Evolutionary conservation across 345 rosid species (phyloP).

Genomic region (Fremontodendron californicum): DNA sequence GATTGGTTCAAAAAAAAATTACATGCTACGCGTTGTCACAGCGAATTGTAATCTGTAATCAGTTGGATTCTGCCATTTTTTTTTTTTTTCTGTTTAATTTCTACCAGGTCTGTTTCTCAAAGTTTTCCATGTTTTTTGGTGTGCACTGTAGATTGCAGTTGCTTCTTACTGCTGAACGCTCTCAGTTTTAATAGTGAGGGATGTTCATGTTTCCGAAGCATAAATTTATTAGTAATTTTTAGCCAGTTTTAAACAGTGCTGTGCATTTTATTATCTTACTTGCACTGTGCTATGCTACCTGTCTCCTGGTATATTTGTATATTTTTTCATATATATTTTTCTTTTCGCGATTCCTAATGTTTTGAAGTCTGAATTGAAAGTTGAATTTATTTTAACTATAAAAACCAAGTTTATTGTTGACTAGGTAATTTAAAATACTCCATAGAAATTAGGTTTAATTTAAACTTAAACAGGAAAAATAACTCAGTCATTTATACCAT

Average conservation of each 20-base stretch:
- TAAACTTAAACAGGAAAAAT: too few relatives aligned
- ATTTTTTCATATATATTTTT: background rate
- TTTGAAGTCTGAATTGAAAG: background rate
- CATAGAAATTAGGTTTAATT: too few relatives aligned
- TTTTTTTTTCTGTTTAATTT: background rate
- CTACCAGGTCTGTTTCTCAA: background rate
- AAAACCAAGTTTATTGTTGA: too few relatives aligned
- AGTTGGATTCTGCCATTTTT: constrained; percentile 23
- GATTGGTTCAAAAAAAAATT: background rate
- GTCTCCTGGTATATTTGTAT: constrained; percentile 36
- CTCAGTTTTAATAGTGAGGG: constrained; percentile 8
- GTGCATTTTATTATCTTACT: constrained; percentile 4
- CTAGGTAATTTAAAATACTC: too few relatives aligned
- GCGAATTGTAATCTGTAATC: background rate
- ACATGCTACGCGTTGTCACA: background rate
- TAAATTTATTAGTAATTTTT: constrained; percentile 6
- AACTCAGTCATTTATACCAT: too few relatives aligned
- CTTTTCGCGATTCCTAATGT: background rate
- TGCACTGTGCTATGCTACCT: constrained; percentile 38
- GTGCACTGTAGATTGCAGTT: background rate
- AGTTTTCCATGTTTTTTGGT: background rate
- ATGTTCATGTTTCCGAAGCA: constrained; percentile 48
- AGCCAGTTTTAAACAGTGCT: constrained; percentile 38
- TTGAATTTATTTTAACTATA: background rate
- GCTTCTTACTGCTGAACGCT: constrained; percentile 45